Evolutionary conservation across 768 basidiomycete species (phyloP), one percentile per base, ranked within the genome.

Genomic region (Lyophyllum shimeji): DNA sequence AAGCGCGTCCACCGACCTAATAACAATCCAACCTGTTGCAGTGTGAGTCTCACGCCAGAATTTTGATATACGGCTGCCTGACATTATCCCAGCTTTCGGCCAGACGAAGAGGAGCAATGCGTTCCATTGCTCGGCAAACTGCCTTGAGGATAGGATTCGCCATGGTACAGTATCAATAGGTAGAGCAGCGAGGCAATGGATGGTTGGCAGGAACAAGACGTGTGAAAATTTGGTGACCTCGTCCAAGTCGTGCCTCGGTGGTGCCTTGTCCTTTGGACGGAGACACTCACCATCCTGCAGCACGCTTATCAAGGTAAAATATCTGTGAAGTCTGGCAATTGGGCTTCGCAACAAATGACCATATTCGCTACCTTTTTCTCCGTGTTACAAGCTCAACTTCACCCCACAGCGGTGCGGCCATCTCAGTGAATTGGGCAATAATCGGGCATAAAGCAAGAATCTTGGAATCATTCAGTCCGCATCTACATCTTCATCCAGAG

Each of bases 81-180:
- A 97, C 95, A 72, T 98, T 98, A 66, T 98, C 95, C 94, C 95
- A 98, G 58, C 81, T 83, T 61, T 90, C 94, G 17, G 95, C 95
- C 7, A 97, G 78, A 34, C 83, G 77, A 20, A 93, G 79, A 2
- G 95, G 95, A 1, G 95, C 94, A 60, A 97, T 89, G 24, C 85
- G 81, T 59, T 90, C 88, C 87, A 93, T 89, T 0, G 86, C 84
- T 42, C 74, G 78, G 61, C 80, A 82, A 11, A 87, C 82, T 29
- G 77, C 72, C 67, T 80, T 84, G 12, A 84, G 62, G 31, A 79
- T 56, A 25, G 68, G 49, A 57, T 68, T 72, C 12, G 74, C 63
- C 70, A 76, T 76, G 39, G 15, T 3, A 40, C 2, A 15, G 29
- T 29, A 29, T 29, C 29, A 29, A 29, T 18, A 40, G 40, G 51